phyloP scores from a whole-genome alignment of 1,284 basidiomycete species.

The Takashimella tepidaria region DNA sequence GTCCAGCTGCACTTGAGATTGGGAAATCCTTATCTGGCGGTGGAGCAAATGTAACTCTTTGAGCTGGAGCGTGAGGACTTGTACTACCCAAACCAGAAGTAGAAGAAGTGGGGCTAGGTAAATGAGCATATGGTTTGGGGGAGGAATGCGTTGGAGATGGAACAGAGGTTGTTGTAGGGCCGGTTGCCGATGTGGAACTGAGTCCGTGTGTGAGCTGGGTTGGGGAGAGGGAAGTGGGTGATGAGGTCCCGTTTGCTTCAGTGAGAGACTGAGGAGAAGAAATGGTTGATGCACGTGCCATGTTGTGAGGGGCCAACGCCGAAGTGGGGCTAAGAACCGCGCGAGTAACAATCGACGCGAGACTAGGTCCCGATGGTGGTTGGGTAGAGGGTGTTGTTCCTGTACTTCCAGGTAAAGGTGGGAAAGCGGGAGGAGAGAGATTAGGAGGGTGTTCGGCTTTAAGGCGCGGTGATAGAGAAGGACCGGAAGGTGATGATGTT shows the following conservation, averaged over 20 bases:
- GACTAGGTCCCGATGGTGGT: conserved; percentile 30
- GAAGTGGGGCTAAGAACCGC: conserved; percentile 41
- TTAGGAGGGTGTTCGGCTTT: conserved; percentile 12
- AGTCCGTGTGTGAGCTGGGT: conserved; percentile 7
- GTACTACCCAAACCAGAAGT: neutral
- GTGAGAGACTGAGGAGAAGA: too few relatives aligned
- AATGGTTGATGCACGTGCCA: too few relatives aligned
- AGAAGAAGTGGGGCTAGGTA: neutral
- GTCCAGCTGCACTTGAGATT: neutral
- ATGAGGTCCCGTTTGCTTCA: neutral
- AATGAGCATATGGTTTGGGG: neutral
- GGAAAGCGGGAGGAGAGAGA: conserved; percentile 37
- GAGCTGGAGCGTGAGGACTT: neutral
- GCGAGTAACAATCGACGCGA: conserved; percentile 46
- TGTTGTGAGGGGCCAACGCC: conserved; percentile 11
- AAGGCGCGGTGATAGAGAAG: neutral
- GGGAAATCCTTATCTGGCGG: neutral
- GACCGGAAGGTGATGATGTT: neutral
- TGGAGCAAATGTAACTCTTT: neutral
- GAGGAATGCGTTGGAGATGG: neutral
- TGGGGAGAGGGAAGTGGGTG: conserved; percentile 10
- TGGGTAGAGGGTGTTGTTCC: conserved; percentile 1
- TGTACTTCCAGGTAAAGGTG: conserved; percentile 32
- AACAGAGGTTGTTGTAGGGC: neutral
- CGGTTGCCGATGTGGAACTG: neutral